Evolutionary conservation across 768 basidiomycete genomes (phyloP), one percentile per base, ranked within the genome.

Genomic region (Leucosporidium creatinivorum): DNA sequence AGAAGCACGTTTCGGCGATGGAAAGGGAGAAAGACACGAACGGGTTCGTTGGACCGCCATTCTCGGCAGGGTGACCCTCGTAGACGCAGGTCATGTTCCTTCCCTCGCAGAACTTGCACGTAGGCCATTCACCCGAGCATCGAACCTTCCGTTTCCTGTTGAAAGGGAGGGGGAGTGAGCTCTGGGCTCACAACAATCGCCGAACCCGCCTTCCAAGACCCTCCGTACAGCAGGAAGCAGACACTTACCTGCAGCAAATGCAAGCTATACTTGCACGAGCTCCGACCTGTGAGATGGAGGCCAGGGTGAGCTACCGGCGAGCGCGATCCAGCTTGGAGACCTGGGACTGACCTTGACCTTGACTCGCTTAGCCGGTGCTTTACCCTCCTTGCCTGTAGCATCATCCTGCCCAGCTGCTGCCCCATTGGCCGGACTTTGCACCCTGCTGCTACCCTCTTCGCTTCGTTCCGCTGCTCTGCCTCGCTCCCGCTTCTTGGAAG

Each of bases 61-160:
- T n/a, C 58, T 58, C 70, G 6, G 70, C 70, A 0, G 70, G 70
- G 39, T 71, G 69, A 3, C 70, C 70, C 6, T 71, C 66, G 58
- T 71, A 71, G 8, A 50, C 56, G 30, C 70, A 71, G 1, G 31
- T 1, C 5, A 71, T 28, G 48, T 66, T 68, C 19, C 62, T 50
- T 0, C 25, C 33, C 15, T 33, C 2, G 58, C 70, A 71, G 61
- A 71, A 71, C 18, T 31, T 50, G 61, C 70, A 71, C 1, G 61
- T 51, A 15, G 70, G 70, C 70, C 70, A 71, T 21, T 71, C 67
- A 19, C 63, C 70, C 10, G 63, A 65, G 48, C 70, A 71, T 17
- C 70, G 63, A 7, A 71, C 70, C 47, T 71, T 71, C 47, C 70
- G 66, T 12, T 71, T 71, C 66, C 70, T 71, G 63, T 36, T 3